Base-by-base conservation (phyloP, 345 rosid species). In the Citrus australasica region DNA sequence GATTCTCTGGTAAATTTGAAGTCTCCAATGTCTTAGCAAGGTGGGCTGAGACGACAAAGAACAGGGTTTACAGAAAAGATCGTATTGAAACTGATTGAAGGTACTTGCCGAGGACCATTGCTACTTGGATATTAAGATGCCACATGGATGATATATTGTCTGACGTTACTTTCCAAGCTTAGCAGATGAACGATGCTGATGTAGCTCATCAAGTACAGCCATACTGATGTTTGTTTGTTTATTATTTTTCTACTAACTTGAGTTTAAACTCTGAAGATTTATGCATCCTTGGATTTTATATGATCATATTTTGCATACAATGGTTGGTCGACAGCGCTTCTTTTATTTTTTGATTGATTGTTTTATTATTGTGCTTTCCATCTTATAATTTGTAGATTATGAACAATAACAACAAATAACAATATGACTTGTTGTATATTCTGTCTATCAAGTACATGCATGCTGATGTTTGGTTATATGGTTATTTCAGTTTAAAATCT, bases 1-100 rank as follows among this genome's bases (percentile, higher is more conserved):
- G 89, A 88, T 86, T 86, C 67, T 85, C 88, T 32, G 97, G 97
- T 27, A 94, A 94, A 86, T 85, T 86, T 74, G 94, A 86, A 60
- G 92, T 83, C 56, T 86, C 95, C 7, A 86, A 88, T 84, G 85
- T 88, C 76, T 90, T 96, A 64, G 86, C 90, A 1, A 88, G 88
- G 66, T 88, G 91, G 90, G 90, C 86, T 63, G 89, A 90, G 80
- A 87, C 80, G 86, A 90, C 84, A 82, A 89, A 88, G 85, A 89
- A 82, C 68, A 84, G 88, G 69, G 68, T 83, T 48, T 86, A 78
- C 83, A 75, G 88, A 79, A 80, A 85, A 71, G 84, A 83, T 58
- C 73, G n/a, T n/a, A 53, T 78, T 27, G 67, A 55, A 21, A 24
- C 69, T 60, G 69, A 79, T 48, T 79, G 84, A 75, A 53, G 42